Evolutionary conservation across 2,329 filamentous ascomycete species (phyloP), one percentile per base, ranked within the genome.

Genomic region (Xylariaceae sp.): DNA sequence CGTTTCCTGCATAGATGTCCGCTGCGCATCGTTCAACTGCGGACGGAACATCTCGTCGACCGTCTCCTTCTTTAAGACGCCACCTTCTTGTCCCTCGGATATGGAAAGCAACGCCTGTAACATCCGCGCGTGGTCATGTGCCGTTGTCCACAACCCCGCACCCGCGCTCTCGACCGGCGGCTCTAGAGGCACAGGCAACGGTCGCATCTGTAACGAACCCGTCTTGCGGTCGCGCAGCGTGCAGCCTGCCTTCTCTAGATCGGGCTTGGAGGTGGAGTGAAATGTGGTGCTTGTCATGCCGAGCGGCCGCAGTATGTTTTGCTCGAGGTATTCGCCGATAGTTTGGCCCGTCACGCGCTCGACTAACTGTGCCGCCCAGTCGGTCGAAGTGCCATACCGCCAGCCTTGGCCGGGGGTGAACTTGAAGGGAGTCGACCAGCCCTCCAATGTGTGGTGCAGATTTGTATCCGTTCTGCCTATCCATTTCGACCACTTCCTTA

Each of bases 391-490:
- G 14, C 37, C 37, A 17, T 37, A 37, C 22, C 36, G 32, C 32
- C 37, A 44, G 11, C 37, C 37, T 22, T 39, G 22, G 3, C 42
- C 27, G 1, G 37, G 42, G 12, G 42, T 37, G 20, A 44, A 40
- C 5, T 27, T 35, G 8, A 39, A 17, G 16, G 27, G 22, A 2
- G 29, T 45, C 4, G 6, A 22, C 8, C 34, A 34, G 1, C 37
- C 37, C 6, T 35, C 37, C 2, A 36, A 22, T 11, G 35, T 40
- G 27, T 45, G 35, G 36, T 32, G n/a, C n/a, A n/a, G n/a, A n/a
- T n/a, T n/a, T 35, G 33, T 35, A 35, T 17, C 14, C 10, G 33
- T 16, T 2, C 42, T 36, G 10, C 20, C 16, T 2, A 22, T 34
- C 22, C 3, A 22, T 11, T 40, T 16, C 2, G 27, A 22, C 42